These are phyloP conservation scores for Penicillium sp. DNA, from an alignment of 2,329 filamentous ascomycete species.

Conservation along the genomic window DNA sequence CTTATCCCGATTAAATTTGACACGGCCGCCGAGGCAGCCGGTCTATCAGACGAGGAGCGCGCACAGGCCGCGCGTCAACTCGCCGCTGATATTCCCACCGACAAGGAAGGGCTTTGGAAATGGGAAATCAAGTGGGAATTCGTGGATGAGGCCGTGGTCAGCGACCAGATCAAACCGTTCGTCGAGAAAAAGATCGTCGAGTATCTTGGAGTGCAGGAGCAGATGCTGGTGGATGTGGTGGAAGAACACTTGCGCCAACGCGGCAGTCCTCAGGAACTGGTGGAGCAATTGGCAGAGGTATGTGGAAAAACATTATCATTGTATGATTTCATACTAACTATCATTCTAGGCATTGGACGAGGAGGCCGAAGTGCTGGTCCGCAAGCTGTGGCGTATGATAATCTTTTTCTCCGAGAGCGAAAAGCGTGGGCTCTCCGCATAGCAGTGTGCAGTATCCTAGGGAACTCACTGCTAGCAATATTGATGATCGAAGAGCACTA, in stretches of 20 bases:
- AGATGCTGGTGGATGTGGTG: slow-evolving; percentile 88
- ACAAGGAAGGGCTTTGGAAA: slow-evolving; percentile 81
- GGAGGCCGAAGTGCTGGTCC: slow-evolving; percentile 86
- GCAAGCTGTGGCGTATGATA: slow-evolving; percentile 97
- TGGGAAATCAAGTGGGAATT: slow-evolving; percentile 92
- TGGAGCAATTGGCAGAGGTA: slow-evolving; percentile 78
- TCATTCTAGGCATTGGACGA: slow-evolving; percentile 71
- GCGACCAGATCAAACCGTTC: slow-evolving; percentile 84
- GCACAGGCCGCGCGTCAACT: slow-evolving; percentile 73
- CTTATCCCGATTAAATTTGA: slow-evolving; percentile 81
- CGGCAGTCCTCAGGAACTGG: slow-evolving; percentile 68
- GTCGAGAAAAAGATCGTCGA: slow-evolving; percentile 98
- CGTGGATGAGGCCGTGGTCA: slow-evolving; percentile 72
- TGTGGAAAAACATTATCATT: slow-evolving; percentile 33
- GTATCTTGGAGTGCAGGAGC: slow-evolving; percentile 91
- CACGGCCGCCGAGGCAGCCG: slow-evolving; percentile 57
- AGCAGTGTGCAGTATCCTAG: too few species aligned
- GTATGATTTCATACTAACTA: slow-evolving; percentile 29
- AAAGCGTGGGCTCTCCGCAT: slow-evolving; percentile 75
- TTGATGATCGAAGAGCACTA: too few species aligned
- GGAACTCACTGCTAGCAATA: too few species aligned
- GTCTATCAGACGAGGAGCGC: slow-evolving; percentile 80
- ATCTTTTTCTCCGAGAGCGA: slow-evolving; percentile 97
- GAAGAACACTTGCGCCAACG: slow-evolving; percentile 76
- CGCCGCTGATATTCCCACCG: slow-evolving; percentile 81